A percentile compares a stretch with the other conserved stretches of the same genome.
These are phyloP conservation scores for Parathielavia hyrcaniae DNA, from an alignment of 495 filamentous ascomycete species.

Conservation along the genomic window DNA sequence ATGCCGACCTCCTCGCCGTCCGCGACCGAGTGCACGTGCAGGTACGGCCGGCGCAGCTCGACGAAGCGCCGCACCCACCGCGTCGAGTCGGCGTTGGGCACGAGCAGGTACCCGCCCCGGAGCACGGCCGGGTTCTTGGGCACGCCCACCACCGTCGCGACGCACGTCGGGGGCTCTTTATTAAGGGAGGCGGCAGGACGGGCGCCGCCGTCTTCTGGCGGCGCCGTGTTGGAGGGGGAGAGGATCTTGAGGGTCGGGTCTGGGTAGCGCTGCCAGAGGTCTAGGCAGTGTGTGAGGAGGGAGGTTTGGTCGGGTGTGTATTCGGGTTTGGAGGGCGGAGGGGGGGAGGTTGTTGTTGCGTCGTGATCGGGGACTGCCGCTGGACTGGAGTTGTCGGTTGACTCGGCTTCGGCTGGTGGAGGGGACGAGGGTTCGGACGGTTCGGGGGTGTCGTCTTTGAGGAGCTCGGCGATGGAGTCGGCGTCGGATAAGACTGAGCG, in stretches of 20 bases:
- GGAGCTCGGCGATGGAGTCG: conserved; percentile 43
- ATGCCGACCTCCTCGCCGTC: conserved; percentile 86
- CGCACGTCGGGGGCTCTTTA: conserved; percentile 47
- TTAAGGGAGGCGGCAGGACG: not conserved
- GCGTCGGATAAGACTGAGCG: conserved; percentile 23
- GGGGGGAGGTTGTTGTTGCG: not conserved
- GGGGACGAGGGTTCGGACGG: not conserved
- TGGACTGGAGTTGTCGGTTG: not conserved
- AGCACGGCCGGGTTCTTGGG: conserved; percentile 68
- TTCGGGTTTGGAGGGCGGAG: conserved; percentile 33
- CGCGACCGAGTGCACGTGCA: conserved; percentile 76
- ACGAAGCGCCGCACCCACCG: conserved; percentile 88
- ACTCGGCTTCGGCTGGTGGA: not conserved
- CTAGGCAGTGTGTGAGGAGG: conserved; percentile 64
- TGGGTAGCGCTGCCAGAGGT: conserved; percentile 71
- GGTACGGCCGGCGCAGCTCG: conserved; percentile 84
- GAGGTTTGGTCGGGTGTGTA: conserved; percentile 49
- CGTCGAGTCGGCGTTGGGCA: conserved; percentile 64
- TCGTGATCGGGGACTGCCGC: not conserved
- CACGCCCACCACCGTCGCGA: conserved; percentile 62
- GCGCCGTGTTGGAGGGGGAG: conserved; percentile 66
- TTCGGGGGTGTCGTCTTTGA: conserved; percentile 36
- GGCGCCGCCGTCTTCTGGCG: conserved; percentile 60
- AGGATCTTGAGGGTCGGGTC: conserved; percentile 69
- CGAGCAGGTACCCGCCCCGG: conserved; percentile 78